Conservation (phyloP, 257 asterid genomes). For the Striga asiatica region DNA sequence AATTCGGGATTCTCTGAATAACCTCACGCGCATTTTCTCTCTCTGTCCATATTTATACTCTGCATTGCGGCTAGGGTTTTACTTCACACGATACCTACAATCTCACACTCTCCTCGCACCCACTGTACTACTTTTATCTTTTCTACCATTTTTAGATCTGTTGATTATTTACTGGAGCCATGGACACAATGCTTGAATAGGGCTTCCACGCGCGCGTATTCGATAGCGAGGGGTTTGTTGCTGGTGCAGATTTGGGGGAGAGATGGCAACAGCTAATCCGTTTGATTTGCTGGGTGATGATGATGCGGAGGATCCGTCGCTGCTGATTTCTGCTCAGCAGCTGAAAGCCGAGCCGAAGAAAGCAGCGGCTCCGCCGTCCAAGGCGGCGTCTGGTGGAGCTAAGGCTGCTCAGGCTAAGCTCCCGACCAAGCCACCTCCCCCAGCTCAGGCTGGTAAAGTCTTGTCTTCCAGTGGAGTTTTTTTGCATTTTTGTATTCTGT, state of each 20-base stretch:
- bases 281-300: conserved; percentile 82
- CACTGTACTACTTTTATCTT: not conserved
- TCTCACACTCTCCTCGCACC: not conserved
- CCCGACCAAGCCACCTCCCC: conserved; percentile 71
- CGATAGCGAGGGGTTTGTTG: conserved; percentile 12
- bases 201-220: conserved; percentile 4
- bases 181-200: conserved; percentile 20
- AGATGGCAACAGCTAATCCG: conserved; percentile 76
- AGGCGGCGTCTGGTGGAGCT: conserved; percentile 16
- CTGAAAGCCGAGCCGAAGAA: conserved; percentile 49
- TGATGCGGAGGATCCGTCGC: conserved; percentile 56
- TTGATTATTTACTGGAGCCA: not conserved
- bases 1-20: conserved; percentile 1
- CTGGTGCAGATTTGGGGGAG: conserved; percentile 18
- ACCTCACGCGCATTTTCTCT: too few species aligned
- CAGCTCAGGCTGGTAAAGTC: conserved; percentile 62
- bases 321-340: conserved; percentile 50
- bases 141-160: conserved; percentile 17
- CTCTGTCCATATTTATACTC: conserved; percentile 9
- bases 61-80: conserved; percentile 84
- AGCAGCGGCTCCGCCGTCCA: conserved; percentile 22
- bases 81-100: too few species aligned
- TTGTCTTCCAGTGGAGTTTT: not conserved
- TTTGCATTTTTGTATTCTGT: not conserved
- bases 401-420: conserved; percentile 37